Evolutionary conservation across 768 basidiomycete species (phyloP).

Genomic region (Naganishia vaughanmartiniae): DNA sequence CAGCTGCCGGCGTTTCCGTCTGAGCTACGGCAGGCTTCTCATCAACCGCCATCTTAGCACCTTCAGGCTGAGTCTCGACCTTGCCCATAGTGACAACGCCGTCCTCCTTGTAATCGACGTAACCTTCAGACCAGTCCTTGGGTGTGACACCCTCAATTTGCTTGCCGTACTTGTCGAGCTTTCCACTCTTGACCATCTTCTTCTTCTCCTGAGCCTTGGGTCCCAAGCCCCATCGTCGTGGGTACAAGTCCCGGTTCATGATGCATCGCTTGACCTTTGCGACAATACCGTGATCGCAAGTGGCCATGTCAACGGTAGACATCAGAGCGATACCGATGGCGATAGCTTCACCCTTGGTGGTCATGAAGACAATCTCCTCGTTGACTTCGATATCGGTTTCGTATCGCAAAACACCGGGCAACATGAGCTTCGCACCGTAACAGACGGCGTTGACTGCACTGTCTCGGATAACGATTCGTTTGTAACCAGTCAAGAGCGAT

Average conservation of each 20-base stretch:
- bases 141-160: conserved; percentile 84
- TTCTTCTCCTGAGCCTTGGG: conserved; percentile 96
- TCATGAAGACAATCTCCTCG: conserved; percentile 97
- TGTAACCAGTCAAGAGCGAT: conserved; percentile 89
- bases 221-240: conserved; percentile 96
- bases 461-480: conserved; percentile 98
- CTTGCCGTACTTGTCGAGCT: conserved; percentile 91
- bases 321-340: conserved; percentile 93
- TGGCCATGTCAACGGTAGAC: conserved; percentile 96
- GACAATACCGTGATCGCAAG: conserved; percentile 97
- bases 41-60: conserved; percentile 38
- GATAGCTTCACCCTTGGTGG: conserved; percentile 96
- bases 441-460: conserved; percentile 98
- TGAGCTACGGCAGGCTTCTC: conserved; percentile 36
- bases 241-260: conserved; percentile 98
- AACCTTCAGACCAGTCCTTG: conserved; percentile 83
- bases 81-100: conserved; percentile 44
- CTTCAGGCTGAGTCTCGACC: conserved; percentile 37
- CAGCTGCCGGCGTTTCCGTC: conserved; percentile 33
- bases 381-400: conserved; percentile 89
- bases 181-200: conserved; percentile 96
- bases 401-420: conserved; percentile 94
- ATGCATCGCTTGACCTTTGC: conserved; percentile 99
- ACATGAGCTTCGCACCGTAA: conserved; percentile 99
- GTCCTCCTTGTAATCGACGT: conserved; percentile 85